Conservation (phyloP, 1,284 basidiomycete species). For the Coniferiporia sulphurascens region DNA sequence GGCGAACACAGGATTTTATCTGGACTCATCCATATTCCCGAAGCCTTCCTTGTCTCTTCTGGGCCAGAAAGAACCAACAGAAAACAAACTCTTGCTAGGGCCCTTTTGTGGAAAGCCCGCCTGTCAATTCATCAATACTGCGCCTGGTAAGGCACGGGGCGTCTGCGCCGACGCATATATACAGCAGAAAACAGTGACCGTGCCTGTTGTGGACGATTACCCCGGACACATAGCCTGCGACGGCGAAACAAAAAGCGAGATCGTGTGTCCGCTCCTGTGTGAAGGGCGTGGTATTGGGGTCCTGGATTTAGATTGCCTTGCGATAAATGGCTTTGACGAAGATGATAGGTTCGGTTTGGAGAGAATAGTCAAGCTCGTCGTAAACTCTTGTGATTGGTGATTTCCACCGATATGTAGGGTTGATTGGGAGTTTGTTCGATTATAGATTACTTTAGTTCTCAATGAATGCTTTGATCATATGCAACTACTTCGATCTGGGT, state of each 20-base stretch:
- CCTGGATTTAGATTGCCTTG: conserved; percentile 81
- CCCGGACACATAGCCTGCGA: conserved; percentile 91
- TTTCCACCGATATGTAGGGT: no score
- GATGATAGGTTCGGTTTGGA: conserved; percentile 72
- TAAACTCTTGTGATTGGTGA: conserved; percentile 53
- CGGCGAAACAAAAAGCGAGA: conserved; percentile 79
- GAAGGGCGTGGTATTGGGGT: conserved; percentile 58
- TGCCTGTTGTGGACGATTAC: conserved; percentile 71
- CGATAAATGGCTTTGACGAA: conserved; percentile 63
- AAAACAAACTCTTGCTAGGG: conserved; percentile 54
- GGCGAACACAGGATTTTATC: conserved; percentile 70
- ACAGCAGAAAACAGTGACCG: conserved; percentile 51
- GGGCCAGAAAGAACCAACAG: conserved; percentile 14
- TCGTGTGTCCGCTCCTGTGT: conserved; percentile 72
- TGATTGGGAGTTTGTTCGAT: no score
- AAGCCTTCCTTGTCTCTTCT: conserved; percentile 30
- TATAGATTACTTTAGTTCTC: no score
- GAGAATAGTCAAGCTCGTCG: conserved; percentile 61
- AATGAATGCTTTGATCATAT: no score
- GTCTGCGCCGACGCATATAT: conserved; percentile 81
- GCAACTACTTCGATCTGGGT: no score
- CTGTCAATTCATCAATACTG: conserved; percentile 71
- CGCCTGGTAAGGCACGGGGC: conserved; percentile 55
- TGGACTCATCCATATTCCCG: conserved; percentile 62
- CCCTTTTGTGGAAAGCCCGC: conserved; percentile 89